Conservation (phyloP, 768 basidiomycete species). For the Auricularia sp. region DNA sequence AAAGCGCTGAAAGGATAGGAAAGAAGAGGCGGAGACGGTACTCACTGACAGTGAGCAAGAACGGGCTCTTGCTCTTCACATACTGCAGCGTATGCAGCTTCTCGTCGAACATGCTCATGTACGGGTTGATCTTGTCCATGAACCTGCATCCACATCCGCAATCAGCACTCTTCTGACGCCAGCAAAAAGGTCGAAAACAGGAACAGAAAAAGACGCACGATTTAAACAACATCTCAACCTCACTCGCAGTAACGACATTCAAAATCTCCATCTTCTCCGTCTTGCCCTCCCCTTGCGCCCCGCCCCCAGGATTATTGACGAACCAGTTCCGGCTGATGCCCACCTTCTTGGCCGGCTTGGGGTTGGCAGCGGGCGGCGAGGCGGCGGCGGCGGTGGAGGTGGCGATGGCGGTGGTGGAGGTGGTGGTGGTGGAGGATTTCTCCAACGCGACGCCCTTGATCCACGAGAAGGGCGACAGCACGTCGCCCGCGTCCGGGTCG, state of each 20-base stretch:
- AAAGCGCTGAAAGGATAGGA: background rate
- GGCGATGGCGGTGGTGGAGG: too few relatives aligned
- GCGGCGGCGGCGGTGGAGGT: too few relatives aligned
- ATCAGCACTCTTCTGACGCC: too few relatives aligned
- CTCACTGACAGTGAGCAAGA: slow-evolving; percentile 22
- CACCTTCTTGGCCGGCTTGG: too few relatives aligned
- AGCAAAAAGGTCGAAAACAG: too few relatives aligned
- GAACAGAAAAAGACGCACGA: slow-evolving; percentile 33
- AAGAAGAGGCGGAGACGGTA: background rate
- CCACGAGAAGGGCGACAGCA: background rate
- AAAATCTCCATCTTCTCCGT: slow-evolving; percentile 30
- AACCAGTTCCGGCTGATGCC: too few relatives aligned
- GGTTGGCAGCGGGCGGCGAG: too few relatives aligned
- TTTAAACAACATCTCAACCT: slow-evolving; percentile 40
- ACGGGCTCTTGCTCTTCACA: slow-evolving; percentile 27
- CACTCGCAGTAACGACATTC: slow-evolving; percentile 38
- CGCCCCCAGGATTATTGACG: background rate
- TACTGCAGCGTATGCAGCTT: slow-evolving; percentile 29
- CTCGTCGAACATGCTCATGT: slow-evolving; percentile 26
- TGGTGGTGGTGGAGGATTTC: background rate
- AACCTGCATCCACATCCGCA: too few relatives aligned
- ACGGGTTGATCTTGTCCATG: slow-evolving; percentile 15
- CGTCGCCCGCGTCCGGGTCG: background rate
- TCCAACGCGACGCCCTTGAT: background rate
- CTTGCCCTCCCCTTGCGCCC: background rate